Evolutionary conservation across 108 stramenopile genomes (phyloP).

Genomic region (Cyclotella distinguenda): DNA sequence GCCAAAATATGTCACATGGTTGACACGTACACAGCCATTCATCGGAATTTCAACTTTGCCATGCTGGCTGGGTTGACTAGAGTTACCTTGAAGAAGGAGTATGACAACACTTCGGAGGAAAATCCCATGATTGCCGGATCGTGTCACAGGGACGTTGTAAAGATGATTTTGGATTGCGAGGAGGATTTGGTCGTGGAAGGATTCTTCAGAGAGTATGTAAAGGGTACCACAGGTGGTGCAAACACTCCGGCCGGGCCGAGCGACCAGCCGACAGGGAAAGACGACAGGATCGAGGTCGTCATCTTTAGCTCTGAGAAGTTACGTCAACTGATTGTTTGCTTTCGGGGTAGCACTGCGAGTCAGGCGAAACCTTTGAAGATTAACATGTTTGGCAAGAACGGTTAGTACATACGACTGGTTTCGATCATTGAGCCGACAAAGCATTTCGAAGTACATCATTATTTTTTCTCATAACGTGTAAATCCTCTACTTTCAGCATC

Average conservation of each 20-base stretch:
- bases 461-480: too few species aligned
- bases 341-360: constrained; percentile 64
- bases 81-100: constrained; percentile 36
- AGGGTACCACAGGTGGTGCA: neutral
- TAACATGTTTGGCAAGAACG: constrained; percentile 40
- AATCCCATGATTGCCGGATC: constrained; percentile 33
- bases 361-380: constrained; percentile 56
- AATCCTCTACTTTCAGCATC: too few species aligned
- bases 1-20: constrained; percentile 54
- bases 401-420: constrained; percentile 8
- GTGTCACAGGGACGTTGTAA: constrained; percentile 62
- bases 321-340: constrained; percentile 70
- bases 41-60: constrained; percentile 66
- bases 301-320: constrained; percentile 64
- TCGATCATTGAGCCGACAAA: neutral
- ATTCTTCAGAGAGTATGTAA: constrained; percentile 40
- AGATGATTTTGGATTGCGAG: constrained; percentile 53
- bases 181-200: constrained; percentile 64
- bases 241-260: neutral
- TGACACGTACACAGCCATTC: constrained; percentile 56
- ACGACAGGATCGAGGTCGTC: constrained; percentile 55
- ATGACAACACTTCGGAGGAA: constrained; percentile 23
- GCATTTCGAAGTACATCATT: neutral
- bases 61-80: constrained; percentile 44
- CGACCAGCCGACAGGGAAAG: neutral